Base-by-base conservation (phyloP, 2,329 filamentous ascomycete genomes). In the Arachnopeziza araneosa region DNA sequence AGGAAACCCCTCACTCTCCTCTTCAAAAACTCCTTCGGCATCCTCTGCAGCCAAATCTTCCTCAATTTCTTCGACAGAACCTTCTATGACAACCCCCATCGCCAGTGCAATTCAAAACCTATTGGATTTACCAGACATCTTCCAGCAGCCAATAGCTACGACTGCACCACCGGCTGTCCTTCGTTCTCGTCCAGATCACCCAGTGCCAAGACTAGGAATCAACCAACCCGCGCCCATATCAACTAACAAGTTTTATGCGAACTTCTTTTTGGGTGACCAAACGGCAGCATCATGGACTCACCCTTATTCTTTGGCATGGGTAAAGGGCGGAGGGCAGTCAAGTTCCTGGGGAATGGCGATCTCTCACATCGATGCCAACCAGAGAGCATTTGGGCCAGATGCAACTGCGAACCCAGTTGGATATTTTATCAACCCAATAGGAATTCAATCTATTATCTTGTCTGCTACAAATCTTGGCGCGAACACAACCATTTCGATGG, bases 221-320 rank as follows among this genome's bases (percentile, higher is more conserved):
- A 52, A 66, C 22, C 67, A 73, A 50, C 59, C 59, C 49, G 71
- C 72, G 0, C 84, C 87, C 2, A 75, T 90, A 52, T 78, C 84
- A 55, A 93, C 90, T 24, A 93, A 93, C 78, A 93, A 90, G 69
- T 93, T 92, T 72, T 91, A 90, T 67, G 81, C 87, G 67, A 95
- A 95, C 69, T 85, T 95, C 64, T 91, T 91, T 72, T 78, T 97
- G 0, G 88, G 86, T 4, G 80, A 80, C 51, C 91, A 96, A 72
- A 83, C 79, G 4, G 81, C 82, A 7, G 82, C 87, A 0, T 80
- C 86, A 0, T 96, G 88, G 75, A 87, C 89, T 0, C 87, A 92
- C 69, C 93, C 89, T 1, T 93, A 92, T 70, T 83, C 84, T 2
- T 71, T 93, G 21, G 75, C 81, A 21, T 92, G 88, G 87, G 80